These are phyloP conservation scores for Neospora caninum DNA, from an alignment of 169 alveolate species.

Conservation along the genomic window DNA sequence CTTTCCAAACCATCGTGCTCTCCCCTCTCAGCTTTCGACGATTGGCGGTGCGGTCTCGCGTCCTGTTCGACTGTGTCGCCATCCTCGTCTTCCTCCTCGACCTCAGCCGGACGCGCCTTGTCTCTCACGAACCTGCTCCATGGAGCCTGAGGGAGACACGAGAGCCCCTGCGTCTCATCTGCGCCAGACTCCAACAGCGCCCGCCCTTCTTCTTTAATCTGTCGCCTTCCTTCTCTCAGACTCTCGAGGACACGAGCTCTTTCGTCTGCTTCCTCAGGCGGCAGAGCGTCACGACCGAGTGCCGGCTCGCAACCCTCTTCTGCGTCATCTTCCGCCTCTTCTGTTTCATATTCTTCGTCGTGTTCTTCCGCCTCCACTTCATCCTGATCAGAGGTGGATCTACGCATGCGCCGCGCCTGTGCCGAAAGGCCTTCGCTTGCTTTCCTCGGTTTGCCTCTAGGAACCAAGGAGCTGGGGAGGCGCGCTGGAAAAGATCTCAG, in stretches of 20 bases:
- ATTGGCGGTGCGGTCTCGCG: too few species aligned
- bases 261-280: neutral
- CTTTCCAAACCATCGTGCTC: neutral
- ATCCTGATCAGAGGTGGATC: neutral
- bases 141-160: neutral
- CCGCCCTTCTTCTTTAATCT: too few species aligned
- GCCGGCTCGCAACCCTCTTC: neutral
- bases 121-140: neutral
- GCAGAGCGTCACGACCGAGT: neutral
- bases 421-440: too few species aligned
- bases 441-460: too few species aligned
- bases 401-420: too few species aligned
- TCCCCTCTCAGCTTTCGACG: too few species aligned
- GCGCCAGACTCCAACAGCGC: neutral
- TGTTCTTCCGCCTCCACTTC: neutral
- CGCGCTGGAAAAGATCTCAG: too few species aligned
- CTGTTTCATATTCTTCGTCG: neutral
- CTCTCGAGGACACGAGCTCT: neutral
- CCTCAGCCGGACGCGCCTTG: neutral
- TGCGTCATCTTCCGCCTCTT: neutral
- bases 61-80: too few species aligned
- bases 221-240: neutral
- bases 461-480: too few species aligned
- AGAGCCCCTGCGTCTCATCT: neutral
- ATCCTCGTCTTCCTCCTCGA: too few species aligned